Base-by-base conservation (phyloP, 106 monocot genomes). In the Ottelia alismoides region DNA sequence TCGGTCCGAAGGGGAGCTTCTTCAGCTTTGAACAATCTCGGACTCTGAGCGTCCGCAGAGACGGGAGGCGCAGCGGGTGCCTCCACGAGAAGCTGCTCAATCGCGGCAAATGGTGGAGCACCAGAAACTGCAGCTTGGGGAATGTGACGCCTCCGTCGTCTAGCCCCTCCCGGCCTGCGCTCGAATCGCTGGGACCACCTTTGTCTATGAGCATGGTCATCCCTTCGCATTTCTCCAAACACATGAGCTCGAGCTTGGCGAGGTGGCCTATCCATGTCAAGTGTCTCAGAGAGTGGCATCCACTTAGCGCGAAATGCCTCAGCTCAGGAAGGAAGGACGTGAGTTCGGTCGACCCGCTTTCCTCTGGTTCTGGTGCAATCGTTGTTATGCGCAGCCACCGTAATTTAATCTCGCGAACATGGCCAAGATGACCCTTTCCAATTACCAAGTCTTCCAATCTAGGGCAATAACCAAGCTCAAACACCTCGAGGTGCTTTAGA, bases 1-100 rank as follows among this genome's bases (percentile, higher is more conserved):
- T 0, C 0, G 3, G 18, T 20, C 62, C 50, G 17, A 62, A 51
- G 7, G 62, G 50, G 1, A 62, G 62, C 51, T 51, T 62, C 22
- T 62, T 62, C 20, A 62, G 31, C 62, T 31, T 27, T 20, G 62
- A 50, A 22, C 51, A 62, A 1, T 26, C 1, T 11, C 0, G 0
- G 12, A 62, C 51, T 1, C 2, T 10, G 20, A 62, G 20, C 12
- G 9, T 23, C 28, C 14, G 9, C 5, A 62, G 29, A 14, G 48
- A 30, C 30, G 51, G 49, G 2, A 62, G 27, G 16, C 12, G 20
- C 30, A 62, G n/a, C 0, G 50, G 49, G 30, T 51, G 62, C 0
- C 30, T 30, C 18, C 44, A 49, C 2, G 30, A 50, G 10, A 62
- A 48, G 19, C 62, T 30, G 17, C 18, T 22, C 50, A 62, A 9